phyloP scores from a whole-genome alignment of 768 basidiomycete species.

The Lenzites betulinus region DNA sequence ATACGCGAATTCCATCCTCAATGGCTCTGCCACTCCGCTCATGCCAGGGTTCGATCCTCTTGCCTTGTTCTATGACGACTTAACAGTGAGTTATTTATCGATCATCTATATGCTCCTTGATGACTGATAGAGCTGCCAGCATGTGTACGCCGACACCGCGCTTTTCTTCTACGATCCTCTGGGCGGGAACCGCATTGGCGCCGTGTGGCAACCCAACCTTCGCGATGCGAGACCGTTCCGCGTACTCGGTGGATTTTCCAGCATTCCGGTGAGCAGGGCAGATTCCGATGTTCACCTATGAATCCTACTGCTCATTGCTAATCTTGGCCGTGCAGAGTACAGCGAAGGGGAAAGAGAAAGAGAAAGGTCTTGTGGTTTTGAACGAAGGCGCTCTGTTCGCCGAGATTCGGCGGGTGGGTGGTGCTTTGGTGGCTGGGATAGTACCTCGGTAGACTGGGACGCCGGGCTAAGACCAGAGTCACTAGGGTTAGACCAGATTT shows the following conservation, averaged over 20 bases:
- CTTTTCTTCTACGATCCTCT: conserved; percentile 83
- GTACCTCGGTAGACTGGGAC: no score
- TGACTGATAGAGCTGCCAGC: conserved; percentile 40
- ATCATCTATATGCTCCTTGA: no score
- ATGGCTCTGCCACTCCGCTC: conserved; percentile 27
- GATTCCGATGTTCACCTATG: background rate
- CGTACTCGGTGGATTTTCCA: conserved; percentile 81
- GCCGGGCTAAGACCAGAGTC: no score
- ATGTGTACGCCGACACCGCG: conserved; percentile 71
- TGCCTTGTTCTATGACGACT: conserved; percentile 60
- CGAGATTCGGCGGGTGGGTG: conserved; percentile 79
- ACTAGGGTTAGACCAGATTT: no score
- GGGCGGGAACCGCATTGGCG: conserved; percentile 79
- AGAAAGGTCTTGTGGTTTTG: conserved; percentile 62
- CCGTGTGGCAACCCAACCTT: conserved; percentile 82
- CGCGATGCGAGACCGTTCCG: conserved; percentile 68
- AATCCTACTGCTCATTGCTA: background rate
- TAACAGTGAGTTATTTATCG: conserved; percentile 54
- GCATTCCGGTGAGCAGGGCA: conserved; percentile 49
- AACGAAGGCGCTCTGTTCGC: conserved; percentile 67
- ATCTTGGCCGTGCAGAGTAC: background rate
- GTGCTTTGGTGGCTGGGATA: conserved; percentile 56
- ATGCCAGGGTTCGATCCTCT: conserved; percentile 85
- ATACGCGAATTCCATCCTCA: conserved; percentile 47
- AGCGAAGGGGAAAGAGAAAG: conserved; percentile 36